Base-by-base conservation (phyloP, 108 stramenopile species). In the Chaetoceros tenuissimus region DNA sequence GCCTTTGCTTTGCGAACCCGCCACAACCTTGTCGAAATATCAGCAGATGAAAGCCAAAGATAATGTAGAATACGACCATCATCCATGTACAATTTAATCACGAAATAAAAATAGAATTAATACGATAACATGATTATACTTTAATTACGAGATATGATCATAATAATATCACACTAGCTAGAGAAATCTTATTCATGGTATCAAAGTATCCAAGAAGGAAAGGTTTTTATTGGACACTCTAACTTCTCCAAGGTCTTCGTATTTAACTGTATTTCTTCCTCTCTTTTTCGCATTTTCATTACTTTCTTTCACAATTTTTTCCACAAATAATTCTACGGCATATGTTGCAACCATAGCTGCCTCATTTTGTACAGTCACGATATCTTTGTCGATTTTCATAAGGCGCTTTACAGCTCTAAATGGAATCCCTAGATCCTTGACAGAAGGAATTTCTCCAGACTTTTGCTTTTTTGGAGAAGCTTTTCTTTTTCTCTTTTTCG, bases 341-440 rank as follows among this genome's bases (percentile, higher is more conserved):
- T 77, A 44, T 2, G 90, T 86, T 1, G 77, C 71, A 72, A 92
- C 63, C 34, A 88, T 86, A 0, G 87, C 87, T 0, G 91, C 91
- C 48, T 92, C 91, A 55, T 88, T 86, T 62, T 92, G 91, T 22
- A 92, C 87, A 48, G 82, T 92, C 1, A 78, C 82, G 64, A 82
- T 82, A 48, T 80, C 77, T 18, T 73, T 73, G 67, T 92, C 85
- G 46, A 82, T 53, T 57, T 92, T 88, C 91, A 92, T 92, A 7
- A 71, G 82, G 44, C 85, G 76, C 48, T 89, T 88, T 29, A 87
- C 75, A 3, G 83, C 71, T 3, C 91, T 80, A 61, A 86, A 92
- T 0, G 91, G 91, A 28, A 92, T 80, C 0, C 78, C 69, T 7
- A 92, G 71, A 26, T 80, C 84, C 51, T 76, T 67, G 31, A 83